Evolutionary conservation across 345 rosid species (phyloP).

Genomic region (Lumnitzera racemosa): DNA sequence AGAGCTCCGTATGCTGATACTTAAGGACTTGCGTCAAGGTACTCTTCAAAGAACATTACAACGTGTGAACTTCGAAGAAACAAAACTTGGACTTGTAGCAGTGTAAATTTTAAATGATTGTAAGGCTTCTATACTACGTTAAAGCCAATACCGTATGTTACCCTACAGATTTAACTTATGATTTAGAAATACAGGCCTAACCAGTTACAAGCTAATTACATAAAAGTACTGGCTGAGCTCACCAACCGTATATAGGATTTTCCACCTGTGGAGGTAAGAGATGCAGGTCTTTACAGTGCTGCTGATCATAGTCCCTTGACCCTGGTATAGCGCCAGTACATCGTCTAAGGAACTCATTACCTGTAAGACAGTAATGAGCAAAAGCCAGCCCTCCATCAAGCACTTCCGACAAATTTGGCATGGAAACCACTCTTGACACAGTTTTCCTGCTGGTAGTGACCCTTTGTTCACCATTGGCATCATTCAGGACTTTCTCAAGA

Average conservation of each 20-base stretch:
- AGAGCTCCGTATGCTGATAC: too few relatives aligned
- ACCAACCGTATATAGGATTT: conserved; percentile 80
- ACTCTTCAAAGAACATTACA: too few relatives aligned
- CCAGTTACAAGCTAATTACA: not conserved
- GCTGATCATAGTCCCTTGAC: conserved; percentile 67
- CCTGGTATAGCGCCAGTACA: conserved; percentile 87
- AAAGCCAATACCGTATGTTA: not conserved
- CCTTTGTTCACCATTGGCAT: conserved; percentile 9
- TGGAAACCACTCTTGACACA: conserved; percentile 39
- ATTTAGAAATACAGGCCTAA: conserved; percentile 12
- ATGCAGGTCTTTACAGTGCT: conserved; percentile 80
- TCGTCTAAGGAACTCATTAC: conserved; percentile 75
- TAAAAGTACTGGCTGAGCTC: not conserved
- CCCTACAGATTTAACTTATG: not conserved
- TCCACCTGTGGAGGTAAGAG: conserved; percentile 80
- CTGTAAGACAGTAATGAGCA: conserved; percentile 76
- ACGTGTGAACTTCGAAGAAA: too few relatives aligned
- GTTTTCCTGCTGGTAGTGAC: conserved; percentile 17
- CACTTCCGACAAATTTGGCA: conserved; percentile 53
- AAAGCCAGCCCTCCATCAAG: conserved; percentile 87
- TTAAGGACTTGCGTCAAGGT: too few relatives aligned
- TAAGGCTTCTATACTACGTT: not conserved
- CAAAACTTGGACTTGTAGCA: too few relatives aligned
- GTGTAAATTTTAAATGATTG: too few relatives aligned
- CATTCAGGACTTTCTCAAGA: conserved; percentile 49